Evolutionary conservation across 306 rosid species (phyloP).

Genomic region (Gastrolobium villosum): DNA sequence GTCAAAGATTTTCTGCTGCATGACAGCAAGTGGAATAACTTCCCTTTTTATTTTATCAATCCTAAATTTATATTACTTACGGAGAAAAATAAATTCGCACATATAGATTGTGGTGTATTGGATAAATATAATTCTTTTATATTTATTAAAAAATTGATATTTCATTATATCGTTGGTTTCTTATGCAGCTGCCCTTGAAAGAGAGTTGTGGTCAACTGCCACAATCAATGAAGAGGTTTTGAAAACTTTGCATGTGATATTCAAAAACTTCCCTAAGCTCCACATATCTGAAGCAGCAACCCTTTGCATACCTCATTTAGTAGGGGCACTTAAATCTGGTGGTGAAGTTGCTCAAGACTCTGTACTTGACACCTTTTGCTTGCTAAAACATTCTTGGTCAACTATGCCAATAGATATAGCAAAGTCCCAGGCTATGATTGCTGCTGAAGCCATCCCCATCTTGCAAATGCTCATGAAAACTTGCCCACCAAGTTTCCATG

Average conservation of each 20-base stretch:
- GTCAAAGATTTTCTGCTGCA: slow-evolving; percentile 29
- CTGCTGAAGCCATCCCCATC: slow-evolving; percentile 97
- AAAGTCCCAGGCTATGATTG: slow-evolving; percentile 84
- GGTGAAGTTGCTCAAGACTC: slow-evolving; percentile 90
- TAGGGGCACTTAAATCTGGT: slow-evolving; percentile 94
- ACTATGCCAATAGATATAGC: slow-evolving; percentile 90
- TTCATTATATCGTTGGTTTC: slow-evolving; percentile 41
- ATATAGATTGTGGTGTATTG: slow-evolving; percentile 15
- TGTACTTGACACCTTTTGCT: slow-evolving; percentile 82
- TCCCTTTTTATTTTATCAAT: slow-evolving; percentile 8
- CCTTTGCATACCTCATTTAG: slow-evolving; percentile 92
- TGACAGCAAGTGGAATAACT: slow-evolving; percentile 7
- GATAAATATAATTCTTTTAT: slow-evolving; percentile 8
- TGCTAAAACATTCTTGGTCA: slow-evolving; percentile 94
- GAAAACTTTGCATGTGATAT: slow-evolving; percentile 89
- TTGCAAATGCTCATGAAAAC: slow-evolving; percentile 99
- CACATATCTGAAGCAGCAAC: slow-evolving; percentile 96
- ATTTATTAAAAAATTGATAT: slow-evolving; percentile 6
- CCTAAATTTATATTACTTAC: slow-evolving; percentile 12
- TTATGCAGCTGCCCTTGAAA: slow-evolving; percentile 91
- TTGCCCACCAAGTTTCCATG: slow-evolving; percentile 98
- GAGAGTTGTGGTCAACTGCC: slow-evolving; percentile 93
- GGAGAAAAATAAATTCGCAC: slow-evolving; percentile 22
- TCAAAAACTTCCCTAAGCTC: slow-evolving; percentile 91
- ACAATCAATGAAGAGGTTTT: slow-evolving; percentile 94